Base-by-base conservation (phyloP, 345 rosid genomes). In the Acer campestre region DNA sequence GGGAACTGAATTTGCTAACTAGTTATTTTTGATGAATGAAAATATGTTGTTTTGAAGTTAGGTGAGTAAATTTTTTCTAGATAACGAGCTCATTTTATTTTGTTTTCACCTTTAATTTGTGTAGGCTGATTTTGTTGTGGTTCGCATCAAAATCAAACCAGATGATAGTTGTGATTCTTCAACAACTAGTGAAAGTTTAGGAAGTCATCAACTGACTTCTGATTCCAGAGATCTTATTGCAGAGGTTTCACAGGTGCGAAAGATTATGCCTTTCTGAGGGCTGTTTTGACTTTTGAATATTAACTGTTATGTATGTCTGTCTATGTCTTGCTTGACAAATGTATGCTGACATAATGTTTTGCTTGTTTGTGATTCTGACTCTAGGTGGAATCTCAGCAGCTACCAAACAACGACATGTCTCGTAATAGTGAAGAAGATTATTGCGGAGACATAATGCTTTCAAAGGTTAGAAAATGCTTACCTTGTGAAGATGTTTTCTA, bases 41-140 rank as follows among this genome's bases (percentile, higher is more conserved):
- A 53, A 16, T 53, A 16, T 53, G 58, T 53, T 53, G 11, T 53
- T 46, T 46, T 9, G 13, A 46, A 46, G 49, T 46, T 40, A 38
- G 40, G 12, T 40, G 75, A 40, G 23, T 8, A 18, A 12, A 40
- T 31, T 7, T 71, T 12, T 31, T 35, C 2, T 42, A 71, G 6
- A 71, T 35, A 22, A 40, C 4, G 4, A 22, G 11, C 49, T 61
- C 22, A 31, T 61, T 25, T 44, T 61, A n/a, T 2, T 49, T 49
- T 49, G 3, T 62, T 44, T 62, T 25, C 11, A 29, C 42, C 56
- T 61, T 61, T 0, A 22, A 59, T 40, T 25, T 22, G 56, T 73
- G 76, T 2, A 73, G 76, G 29, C 25, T n/a, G 44, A 73, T 2
- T 73, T 61, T 62, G 68, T 73, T 23, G 6, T 73, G 14, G 62